Conservation (phyloP, 1,284 basidiomycete genomes). For the Leccinum fuscescens region DNA sequence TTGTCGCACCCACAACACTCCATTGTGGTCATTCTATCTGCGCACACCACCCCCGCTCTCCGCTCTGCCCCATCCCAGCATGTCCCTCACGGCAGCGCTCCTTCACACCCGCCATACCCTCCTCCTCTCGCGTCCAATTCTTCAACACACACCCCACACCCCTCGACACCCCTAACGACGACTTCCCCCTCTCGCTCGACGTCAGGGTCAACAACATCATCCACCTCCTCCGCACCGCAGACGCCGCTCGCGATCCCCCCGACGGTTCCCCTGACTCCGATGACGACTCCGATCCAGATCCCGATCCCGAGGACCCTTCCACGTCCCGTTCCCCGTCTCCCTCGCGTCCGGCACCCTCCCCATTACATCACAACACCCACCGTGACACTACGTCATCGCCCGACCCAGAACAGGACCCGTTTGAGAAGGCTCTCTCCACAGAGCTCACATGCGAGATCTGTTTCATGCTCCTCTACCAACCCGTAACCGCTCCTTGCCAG, state of each 20-base stretch:
- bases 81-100: slow-evolving; percentile 17
- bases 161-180: slow-evolving; percentile 6
- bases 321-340: background rate
- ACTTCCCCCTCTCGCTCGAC: slow-evolving; percentile 40
- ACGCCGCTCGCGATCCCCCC: slow-evolving; percentile 20
- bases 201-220: slow-evolving; percentile 66
- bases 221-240: slow-evolving; percentile 38
- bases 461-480: slow-evolving; percentile 79
- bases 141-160: slow-evolving; percentile 29
- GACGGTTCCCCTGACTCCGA: slow-evolving; percentile 19
- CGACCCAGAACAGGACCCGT: slow-evolving; percentile 32
- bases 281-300: slow-evolving; percentile 27
- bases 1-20: slow-evolving; percentile 49
- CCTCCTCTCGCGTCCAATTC: slow-evolving; percentile 37
- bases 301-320: slow-evolving; percentile 15
- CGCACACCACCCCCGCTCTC: slow-evolving; percentile 22
- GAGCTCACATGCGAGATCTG: slow-evolving; percentile 92
- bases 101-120: slow-evolving; percentile 23
- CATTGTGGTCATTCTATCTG: slow-evolving; percentile 59
- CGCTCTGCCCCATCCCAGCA: slow-evolving; percentile 22
- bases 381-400: slow-evolving; percentile 23
- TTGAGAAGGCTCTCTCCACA: slow-evolving; percentile 69
- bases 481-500: slow-evolving; percentile 91
- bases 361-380: slow-evolving; percentile 9
- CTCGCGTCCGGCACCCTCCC: slow-evolving; percentile 3